Evolutionary conservation across 768 basidiomycete genomes (phyloP).

Genomic region (Trametes elegans): DNA sequence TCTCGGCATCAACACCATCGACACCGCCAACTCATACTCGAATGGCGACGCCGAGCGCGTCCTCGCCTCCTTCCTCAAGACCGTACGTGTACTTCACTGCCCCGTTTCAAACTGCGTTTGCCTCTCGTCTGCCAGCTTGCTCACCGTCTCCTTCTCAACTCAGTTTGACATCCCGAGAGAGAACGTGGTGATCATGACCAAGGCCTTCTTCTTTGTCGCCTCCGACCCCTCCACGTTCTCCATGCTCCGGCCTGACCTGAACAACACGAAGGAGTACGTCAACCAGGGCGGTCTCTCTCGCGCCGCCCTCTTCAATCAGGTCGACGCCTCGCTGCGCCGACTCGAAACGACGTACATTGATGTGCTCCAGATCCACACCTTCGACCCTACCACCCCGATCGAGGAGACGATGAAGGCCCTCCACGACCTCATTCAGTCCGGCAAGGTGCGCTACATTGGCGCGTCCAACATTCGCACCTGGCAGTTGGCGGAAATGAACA

Average conservation of each 20-base stretch:
- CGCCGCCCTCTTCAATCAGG: constrained; percentile 35
- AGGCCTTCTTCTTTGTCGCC: constrained; percentile 21
- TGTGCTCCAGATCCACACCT: constrained; percentile 45
- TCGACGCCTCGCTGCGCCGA: constrained; percentile 36
- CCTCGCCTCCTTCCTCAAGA: constrained; percentile 41
- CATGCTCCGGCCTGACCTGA: constrained; percentile 1
- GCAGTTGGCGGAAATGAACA: constrained; percentile 39
- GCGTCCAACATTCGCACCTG: constrained; percentile 32
- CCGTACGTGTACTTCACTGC: constrained; percentile 28
- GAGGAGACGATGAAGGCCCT: constrained; percentile 52
- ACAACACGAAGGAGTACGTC: constrained; percentile 34
- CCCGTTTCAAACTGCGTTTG: too few relatives aligned
- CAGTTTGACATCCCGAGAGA: constrained; percentile 27
- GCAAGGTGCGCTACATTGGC: constrained; percentile 51
- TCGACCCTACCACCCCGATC: constrained; percentile 35
- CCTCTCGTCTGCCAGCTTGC: constrained; percentile 13
- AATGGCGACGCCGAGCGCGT: constrained; percentile 39
- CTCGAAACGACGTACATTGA: constrained; percentile 39
- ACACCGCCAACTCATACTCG: constrained; percentile 37
- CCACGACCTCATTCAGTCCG: constrained; percentile 46
- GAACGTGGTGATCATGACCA: constrained; percentile 28
- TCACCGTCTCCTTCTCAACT: background rate
- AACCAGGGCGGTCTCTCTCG: constrained; percentile 48
- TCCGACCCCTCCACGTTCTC: constrained; percentile 11
- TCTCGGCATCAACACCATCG: constrained; percentile 28